Percentiles rank a stretch among this genome's conserved stretches.
phyloP scores from a whole-genome alignment of 768 basidiomycete genomes.

The Amanita exitialis region DNA sequence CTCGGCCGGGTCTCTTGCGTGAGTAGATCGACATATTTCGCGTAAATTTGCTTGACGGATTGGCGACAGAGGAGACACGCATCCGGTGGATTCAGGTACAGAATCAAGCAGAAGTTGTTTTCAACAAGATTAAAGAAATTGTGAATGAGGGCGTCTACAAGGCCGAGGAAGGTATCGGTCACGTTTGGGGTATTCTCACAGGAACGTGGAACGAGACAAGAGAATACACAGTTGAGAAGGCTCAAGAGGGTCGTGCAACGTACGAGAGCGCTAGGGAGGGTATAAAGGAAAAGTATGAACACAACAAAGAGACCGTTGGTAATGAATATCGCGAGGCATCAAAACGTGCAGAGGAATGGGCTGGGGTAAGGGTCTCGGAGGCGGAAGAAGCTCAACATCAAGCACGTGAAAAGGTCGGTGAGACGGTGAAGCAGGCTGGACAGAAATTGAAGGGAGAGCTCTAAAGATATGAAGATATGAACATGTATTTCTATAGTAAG shows the following conservation, averaged over 20 bases:
- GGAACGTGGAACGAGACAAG: slow-evolving; percentile 25
- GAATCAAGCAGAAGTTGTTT: slow-evolving; percentile 43
- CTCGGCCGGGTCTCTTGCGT: slow-evolving; percentile 76
- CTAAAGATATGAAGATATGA: slow-evolving; percentile 8
- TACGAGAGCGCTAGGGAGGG: slow-evolving; percentile 1
- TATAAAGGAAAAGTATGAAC: slow-evolving; percentile 13
- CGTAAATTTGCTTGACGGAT: neutral
- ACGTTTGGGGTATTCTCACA: slow-evolving; percentile 33
- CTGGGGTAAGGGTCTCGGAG: slow-evolving; percentile 19
- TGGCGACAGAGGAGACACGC: slow-evolving; percentile 54
- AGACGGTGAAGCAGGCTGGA: slow-evolving; percentile 26
- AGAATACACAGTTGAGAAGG: slow-evolving; percentile 18
- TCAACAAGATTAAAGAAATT: slow-evolving; percentile 53
- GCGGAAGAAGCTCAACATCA: slow-evolving; percentile 11
- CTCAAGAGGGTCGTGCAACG: slow-evolving; percentile 3
- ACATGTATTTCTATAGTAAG: no score
- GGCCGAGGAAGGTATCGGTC: slow-evolving; percentile 66
- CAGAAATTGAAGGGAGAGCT: slow-evolving; percentile 31
- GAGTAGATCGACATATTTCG: slow-evolving; percentile 10
- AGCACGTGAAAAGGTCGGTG: slow-evolving; percentile 21
- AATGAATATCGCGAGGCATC: slow-evolving; percentile 16
- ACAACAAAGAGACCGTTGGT: slow-evolving; percentile 13
- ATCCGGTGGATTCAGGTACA: slow-evolving; percentile 70
- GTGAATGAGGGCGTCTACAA: slow-evolving; percentile 59
- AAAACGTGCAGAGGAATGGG: slow-evolving; percentile 13